Evolutionary conservation across 148 eudicot species (phyloP).

Genomic region (Cornus kousa): DNA sequence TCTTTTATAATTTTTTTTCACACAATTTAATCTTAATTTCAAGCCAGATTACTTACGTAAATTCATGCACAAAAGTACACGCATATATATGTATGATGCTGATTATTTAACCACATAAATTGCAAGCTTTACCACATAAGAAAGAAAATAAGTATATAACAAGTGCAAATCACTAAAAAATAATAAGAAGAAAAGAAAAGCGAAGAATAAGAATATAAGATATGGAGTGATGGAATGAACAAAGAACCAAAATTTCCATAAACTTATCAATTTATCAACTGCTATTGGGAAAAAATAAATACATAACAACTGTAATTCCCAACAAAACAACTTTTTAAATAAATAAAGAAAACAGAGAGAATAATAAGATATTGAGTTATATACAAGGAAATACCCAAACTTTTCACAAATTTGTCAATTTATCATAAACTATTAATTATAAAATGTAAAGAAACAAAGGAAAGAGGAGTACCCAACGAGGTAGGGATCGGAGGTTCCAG

Average conservation of each 20-base stretch:
- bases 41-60: too few species aligned
- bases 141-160: neutral
- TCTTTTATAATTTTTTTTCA: too few species aligned
- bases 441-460: neutral
- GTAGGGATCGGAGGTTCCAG: constrained; percentile 78
- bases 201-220: neutral
- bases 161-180: too few species aligned
- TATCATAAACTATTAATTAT: neutral
- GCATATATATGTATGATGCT: neutral
- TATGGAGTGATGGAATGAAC: neutral
- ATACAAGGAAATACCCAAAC: neutral
- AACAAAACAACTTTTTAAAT: neutral
- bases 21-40: too few species aligned
- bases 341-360: neutral
- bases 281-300: neutral
- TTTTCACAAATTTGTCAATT: neutral
- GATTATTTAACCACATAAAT: neutral
- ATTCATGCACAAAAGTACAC: too few species aligned
- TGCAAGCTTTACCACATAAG: neutral
- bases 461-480: constrained; percentile 53
- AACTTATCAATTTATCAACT: neutral
- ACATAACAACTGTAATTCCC: too few species aligned
- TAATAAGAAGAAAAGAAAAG: neutral
- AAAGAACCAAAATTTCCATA: neutral
- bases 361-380: neutral